phyloP scores from a whole-genome alignment of 2,329 filamentous ascomycete species.

The Aspergillus amoenus region DNA sequence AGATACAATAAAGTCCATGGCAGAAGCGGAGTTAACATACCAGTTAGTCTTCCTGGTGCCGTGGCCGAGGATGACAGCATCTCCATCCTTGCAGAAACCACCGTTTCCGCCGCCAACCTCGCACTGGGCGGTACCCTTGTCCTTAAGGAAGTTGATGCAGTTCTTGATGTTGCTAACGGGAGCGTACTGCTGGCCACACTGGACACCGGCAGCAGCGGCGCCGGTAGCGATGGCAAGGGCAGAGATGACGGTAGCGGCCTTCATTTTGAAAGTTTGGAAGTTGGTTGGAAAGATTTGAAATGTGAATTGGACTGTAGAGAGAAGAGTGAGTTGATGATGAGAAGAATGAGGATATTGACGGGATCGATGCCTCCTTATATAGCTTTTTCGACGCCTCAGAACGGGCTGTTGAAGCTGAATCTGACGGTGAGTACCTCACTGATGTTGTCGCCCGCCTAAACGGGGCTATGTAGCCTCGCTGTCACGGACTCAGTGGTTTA shows the following conservation, averaged over 20 bases:
- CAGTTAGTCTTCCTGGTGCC: neutral
- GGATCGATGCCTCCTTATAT: neutral
- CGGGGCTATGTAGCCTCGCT: too few relatives aligned
- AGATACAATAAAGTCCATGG: neutral
- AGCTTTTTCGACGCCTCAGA: neutral
- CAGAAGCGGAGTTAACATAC: neutral
- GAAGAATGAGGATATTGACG: neutral
- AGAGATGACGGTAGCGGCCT: neutral
- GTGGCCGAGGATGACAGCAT: conserved; percentile 1
- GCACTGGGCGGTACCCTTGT: neutral
- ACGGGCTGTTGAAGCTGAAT: too few relatives aligned
- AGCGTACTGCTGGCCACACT: neutral
- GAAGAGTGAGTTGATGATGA: neutral
- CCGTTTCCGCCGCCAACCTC: neutral
- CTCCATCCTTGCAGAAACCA: conserved; percentile 1
- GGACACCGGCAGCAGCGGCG: neutral
- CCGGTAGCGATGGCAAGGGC: neutral
- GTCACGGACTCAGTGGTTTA: too few relatives aligned
- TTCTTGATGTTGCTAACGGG: neutral
- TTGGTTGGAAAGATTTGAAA: neutral
- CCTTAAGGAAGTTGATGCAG: conserved; percentile 3
- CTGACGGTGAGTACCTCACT: too few relatives aligned
- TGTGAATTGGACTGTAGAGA: neutral
- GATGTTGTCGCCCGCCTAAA: too few relatives aligned
- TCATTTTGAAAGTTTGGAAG: neutral